Conservation (phyloP, 345 rosid species). For the Orychophragmus violaceus region DNA sequence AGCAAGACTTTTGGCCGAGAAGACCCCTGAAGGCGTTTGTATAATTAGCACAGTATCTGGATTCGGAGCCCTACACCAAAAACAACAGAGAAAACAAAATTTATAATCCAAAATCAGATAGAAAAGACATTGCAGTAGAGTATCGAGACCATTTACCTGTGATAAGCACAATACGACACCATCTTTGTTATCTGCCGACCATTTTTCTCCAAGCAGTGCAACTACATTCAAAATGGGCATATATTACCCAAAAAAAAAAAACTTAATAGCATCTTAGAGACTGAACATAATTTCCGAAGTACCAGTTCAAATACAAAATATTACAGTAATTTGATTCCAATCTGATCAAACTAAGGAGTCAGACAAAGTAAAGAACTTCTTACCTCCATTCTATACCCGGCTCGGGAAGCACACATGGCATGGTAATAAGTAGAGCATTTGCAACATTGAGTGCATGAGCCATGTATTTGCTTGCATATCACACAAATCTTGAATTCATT, state of each 20-base stretch:
- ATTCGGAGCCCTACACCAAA: slow-evolving; percentile 45
- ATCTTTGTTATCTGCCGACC: slow-evolving; percentile 64
- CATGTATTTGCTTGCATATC: too few species aligned
- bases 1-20: slow-evolving; percentile 58
- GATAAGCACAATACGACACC: slow-evolving; percentile 61
- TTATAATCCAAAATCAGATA: neutral
- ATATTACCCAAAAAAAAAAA: too few species aligned
- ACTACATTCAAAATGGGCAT: slow-evolving; percentile 30
- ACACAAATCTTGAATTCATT: slow-evolving; percentile 27
- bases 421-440: slow-evolving; percentile 82
- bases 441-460: slow-evolving; percentile 80
- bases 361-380: too few species aligned
- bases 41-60: slow-evolving; percentile 60
- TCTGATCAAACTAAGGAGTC: too few species aligned
- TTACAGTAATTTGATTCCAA: too few species aligned
- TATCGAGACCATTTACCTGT: too few species aligned
- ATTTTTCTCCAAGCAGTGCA: slow-evolving; percentile 66
- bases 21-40: slow-evolving; percentile 61
- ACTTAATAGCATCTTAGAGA: too few species aligned
- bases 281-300: too few species aligned
- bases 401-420: slow-evolving; percentile 75
- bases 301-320: too few species aligned
- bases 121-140: neutral
- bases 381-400: too few species aligned
- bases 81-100: neutral